A percentile compares a stretch with the other conserved stretches of the same genome.
These are phyloP conservation scores for Leishmania guyanensis DNA, from an alignment of 208 protist species.

Conservation along the genomic window DNA sequence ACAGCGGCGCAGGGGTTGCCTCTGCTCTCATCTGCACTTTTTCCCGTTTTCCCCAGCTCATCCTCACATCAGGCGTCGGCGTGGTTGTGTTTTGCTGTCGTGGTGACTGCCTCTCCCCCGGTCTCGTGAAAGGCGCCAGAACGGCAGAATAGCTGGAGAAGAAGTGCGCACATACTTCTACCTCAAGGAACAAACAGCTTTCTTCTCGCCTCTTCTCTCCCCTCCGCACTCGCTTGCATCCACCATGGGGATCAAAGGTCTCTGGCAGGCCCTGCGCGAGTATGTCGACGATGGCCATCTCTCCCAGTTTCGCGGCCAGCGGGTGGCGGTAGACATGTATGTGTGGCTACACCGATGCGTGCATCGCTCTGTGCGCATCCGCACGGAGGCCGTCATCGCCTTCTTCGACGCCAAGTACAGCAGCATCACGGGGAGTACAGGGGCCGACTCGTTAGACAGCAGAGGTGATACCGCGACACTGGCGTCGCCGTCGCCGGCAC, in stretches of 20 bases:
- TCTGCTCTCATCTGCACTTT: neutral
- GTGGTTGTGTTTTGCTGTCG: neutral
- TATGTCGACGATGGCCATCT: constrained; percentile 78
- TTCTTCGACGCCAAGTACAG: constrained; percentile 38
- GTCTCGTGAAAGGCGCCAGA: neutral
- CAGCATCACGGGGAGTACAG: neutral
- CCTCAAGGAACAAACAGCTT: neutral
- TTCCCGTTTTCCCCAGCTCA: neutral
- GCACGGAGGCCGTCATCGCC: constrained; percentile 22
- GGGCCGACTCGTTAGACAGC: neutral
- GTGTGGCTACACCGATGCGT: constrained; percentile 85
- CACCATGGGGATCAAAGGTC: constrained; percentile 84
- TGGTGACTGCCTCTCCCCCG: too few relatives aligned
- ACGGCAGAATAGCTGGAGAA: neutral
- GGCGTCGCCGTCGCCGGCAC: constrained; percentile 8
- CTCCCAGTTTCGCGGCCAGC: constrained; percentile 71
- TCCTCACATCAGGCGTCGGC: neutral
- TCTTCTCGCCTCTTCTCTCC: neutral
- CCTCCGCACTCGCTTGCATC: neutral
- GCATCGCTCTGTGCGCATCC: constrained; percentile 44
- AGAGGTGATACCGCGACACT: neutral
- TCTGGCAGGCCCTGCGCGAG: constrained; percentile 76
- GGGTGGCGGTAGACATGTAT: constrained; percentile 89
- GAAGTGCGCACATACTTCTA: neutral
- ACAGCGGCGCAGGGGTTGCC: neutral